Conservation (phyloP, 1,284 basidiomycete genomes). For the Volvariella volvacea region DNA sequence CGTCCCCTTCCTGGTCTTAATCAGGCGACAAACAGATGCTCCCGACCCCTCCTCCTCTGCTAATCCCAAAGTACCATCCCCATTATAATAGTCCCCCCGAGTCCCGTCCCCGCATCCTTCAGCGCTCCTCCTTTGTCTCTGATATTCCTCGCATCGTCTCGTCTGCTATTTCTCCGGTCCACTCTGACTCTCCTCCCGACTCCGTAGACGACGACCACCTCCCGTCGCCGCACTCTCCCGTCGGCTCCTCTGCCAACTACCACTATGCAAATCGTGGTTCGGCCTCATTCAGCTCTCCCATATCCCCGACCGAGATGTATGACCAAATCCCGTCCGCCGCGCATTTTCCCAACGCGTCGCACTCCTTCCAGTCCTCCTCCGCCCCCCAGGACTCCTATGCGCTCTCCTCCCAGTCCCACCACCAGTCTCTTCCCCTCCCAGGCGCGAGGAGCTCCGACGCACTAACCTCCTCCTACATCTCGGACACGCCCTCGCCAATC, state of each 20-base stretch:
- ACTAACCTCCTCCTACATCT: slow-evolving; percentile 20
- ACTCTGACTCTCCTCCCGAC: slow-evolving; percentile 22
- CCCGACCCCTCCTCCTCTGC: slow-evolving; percentile 19
- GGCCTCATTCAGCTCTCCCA: slow-evolving; percentile 21
- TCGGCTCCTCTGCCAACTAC: slow-evolving; percentile 18
- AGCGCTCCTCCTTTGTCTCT: slow-evolving; percentile 18
- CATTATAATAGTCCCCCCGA: slow-evolving; percentile 14
- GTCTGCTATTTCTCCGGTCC: slow-evolving; percentile 18
- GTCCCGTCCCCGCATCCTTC: slow-evolving; percentile 17
- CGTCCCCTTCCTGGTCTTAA: slow-evolving; percentile 7
- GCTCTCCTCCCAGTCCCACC: not conserved
- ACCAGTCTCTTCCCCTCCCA: not conserved
- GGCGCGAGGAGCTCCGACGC: slow-evolving; percentile 19
- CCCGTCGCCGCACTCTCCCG: slow-evolving; percentile 23
- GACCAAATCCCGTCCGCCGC: slow-evolving; percentile 13
- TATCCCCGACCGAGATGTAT: slow-evolving; percentile 22
- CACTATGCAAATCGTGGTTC: slow-evolving; percentile 23
- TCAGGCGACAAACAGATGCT: slow-evolving; percentile 16
- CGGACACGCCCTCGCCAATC: slow-evolving; percentile 37
- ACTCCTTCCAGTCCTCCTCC: slow-evolving; percentile 18
- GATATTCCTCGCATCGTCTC: slow-evolving; percentile 16
- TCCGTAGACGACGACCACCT: slow-evolving; percentile 25
- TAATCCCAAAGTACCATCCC: slow-evolving; percentile 21
- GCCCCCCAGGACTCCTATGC: slow-evolving; percentile 16
- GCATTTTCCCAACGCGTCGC: slow-evolving; percentile 14